Evolutionary conservation across 352 stramenopile genomes (phyloP), one percentile per base, ranked within the genome.

Genomic region (Globisporangium irregulare): DNA sequence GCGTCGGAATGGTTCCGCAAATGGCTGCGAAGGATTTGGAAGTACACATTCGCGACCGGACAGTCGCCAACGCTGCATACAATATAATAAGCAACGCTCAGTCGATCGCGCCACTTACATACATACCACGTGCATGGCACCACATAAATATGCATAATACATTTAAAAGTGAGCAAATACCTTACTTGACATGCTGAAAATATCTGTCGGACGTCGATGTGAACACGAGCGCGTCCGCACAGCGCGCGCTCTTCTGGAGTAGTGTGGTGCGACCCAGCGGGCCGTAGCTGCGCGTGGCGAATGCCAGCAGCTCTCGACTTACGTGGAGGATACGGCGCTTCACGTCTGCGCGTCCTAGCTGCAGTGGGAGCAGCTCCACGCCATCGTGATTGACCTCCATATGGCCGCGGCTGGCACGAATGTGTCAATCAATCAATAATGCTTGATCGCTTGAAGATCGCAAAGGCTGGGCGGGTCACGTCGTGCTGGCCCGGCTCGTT

Each of bases 11-110:
- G 74, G 51, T 69, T 78, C 20, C 69, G 62, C 27, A 82, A 59
- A 69, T 82, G 80, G 72, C 74, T 86, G 62, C 81, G 77, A 6
- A 91, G 72, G 12, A 91, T 82, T 50, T 89, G 82, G 6, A 82
- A 66, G 62, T 83, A 85, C n/a, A 79, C 72, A 53, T 84, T 87
- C 20, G 80, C 73, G 8, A 88, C 71, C 25, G 82, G 76, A 20
- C 82, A 91, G 50, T 82, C 70, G 29, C 71, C 75, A 34, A 81
- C 29, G 24, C 78, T 86, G 34, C 43, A 65, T 4, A 24, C 25
- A 12, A 18, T 22, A 12, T 32, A 25, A 1, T 3, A 8, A n/a
- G 10, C n/a, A 25, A 24, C 8, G 8, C 29, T 57, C 53, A 59
- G 55, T 46, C 55, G 43, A 27, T 60, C 27, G 22, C n/a, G 34